Evolutionary conservation across 192 early-diverging fungal genomes (phyloP), one percentile per base, ranked within the genome.

Genomic region (Linnemannia exigua): DNA sequence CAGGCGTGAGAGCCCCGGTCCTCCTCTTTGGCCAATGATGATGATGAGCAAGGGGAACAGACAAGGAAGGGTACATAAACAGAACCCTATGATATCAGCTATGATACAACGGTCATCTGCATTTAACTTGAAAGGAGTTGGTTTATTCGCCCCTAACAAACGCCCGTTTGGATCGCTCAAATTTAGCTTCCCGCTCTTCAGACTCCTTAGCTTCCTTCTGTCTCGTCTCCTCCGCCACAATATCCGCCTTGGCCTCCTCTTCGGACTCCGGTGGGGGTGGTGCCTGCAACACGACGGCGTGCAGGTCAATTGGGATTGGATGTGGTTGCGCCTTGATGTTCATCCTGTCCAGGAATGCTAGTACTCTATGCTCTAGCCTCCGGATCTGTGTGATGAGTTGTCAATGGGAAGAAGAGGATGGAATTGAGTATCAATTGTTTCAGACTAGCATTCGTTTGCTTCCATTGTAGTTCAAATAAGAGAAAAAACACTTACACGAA

Each of bases 401-500:
- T 44, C 9, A 9, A 44, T 44, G 3, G 41, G 9, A 44, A 44
- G 9, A 44, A 9, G 41, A 44, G 5, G 41, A 52, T 17, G 31
- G n/a, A n/a, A 61, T 8, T 16, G 22, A 66, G 52, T n/a, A n/a
- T n/a, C n/a, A n/a, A n/a, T n/a, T n/a, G n/a, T n/a, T n/a, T n/a
- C n/a, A n/a, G n/a, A n/a, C n/a, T n/a, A n/a, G n/a, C n/a, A n/a
- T n/a, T n/a, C n/a, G n/a, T n/a, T n/a, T n/a, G n/a, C n/a, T 54
- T 11, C 7, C 52, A 17, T 9, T n/a, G 22, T 25, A 25, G 8
- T 9, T 19, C 4, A 12, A 48, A 67, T 17, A 76, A 61, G 31
- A 28, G n/a, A 48, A 37, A 33, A 50, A 36, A 68, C 50, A 48
- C 70, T 86, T 87, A 92, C 92, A 72, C 74, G 66, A 31, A 82